Conservation (phyloP, 495 filamentous ascomycete genomes). For the Podospora didyma region DNA sequence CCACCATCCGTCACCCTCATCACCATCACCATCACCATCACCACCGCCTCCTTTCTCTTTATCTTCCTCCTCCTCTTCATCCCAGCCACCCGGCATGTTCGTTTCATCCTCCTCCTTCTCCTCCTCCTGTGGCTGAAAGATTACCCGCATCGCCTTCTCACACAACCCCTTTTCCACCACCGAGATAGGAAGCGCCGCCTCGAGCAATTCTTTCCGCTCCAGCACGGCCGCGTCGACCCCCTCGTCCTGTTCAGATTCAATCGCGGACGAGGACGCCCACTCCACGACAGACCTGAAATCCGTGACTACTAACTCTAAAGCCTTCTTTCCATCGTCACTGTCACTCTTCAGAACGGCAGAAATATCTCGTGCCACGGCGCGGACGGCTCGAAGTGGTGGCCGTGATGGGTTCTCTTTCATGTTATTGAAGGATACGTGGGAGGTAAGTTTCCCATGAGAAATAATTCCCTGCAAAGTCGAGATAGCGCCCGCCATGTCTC, state of each 20-base stretch:
- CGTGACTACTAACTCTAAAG: not conserved
- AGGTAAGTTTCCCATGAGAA: not conserved
- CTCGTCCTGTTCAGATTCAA: not conserved
- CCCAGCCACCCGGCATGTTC: conserved; percentile 7
- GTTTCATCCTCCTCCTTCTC: not conserved
- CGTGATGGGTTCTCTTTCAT: not conserved
- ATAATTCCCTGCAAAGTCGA: not conserved
- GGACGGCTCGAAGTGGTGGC: not conserved
- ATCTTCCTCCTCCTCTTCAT: conserved; percentile 26
- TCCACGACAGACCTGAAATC: not conserved
- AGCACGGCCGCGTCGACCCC: not conserved
- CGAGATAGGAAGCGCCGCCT: not conserved
- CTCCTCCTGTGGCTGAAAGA: not conserved
- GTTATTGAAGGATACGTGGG: not conserved
- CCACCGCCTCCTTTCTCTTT: conserved; percentile 28
- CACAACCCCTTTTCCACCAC: not conserved
- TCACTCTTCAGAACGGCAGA: not conserved
- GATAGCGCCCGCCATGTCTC: not conserved
- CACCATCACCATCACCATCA: conserved; percentile 12
- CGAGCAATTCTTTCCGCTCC: not conserved
- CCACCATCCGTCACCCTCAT: conserved; percentile 18
- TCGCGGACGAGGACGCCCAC: not conserved
- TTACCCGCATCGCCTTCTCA: not conserved
- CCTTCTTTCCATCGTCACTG: not conserved
- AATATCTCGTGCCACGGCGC: not conserved